Base-by-base conservation (phyloP, 768 basidiomycete genomes). In the Pholiota microspora region DNA sequence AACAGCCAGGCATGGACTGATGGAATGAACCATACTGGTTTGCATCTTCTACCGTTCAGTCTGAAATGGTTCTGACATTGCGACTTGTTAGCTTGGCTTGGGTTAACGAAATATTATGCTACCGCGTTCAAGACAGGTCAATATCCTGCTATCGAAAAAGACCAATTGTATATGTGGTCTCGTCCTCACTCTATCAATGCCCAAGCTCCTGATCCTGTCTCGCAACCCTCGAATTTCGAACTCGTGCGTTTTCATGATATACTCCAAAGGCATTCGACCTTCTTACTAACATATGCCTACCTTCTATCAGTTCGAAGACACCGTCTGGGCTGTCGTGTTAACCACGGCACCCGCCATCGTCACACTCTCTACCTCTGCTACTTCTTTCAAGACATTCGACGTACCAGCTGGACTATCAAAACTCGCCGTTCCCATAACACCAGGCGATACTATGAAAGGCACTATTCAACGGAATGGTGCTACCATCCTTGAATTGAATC, bases 1-100 rank as follows among this genome's bases (percentile, higher is more conserved):
- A 77, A 82, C 64, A 87, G 85, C 48, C 78, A 89, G 59, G 77
- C 77, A 6, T 91, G 89, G 88, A 86, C 86, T 4, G 64, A 86
- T 60, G 86, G 87, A 0, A 82, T 84, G 67, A 68, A 81, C 54
- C 84, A 85, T 60, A 73, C 74, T 34, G 76, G 77, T 74, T 50
- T 58, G 64, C 63, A 36, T 52, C 54, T 48, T 40, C 32, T 16
- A 57, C 32, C 42, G 38, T 25, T 34, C 47, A 18, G 16, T 21
- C 31, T 32, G 53, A 18, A 28, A 59, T 10, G 35, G 56, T 56
- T 15, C 36, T 48, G 12, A 61, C 27, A 28, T 1, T 27, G 7
- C 12, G 38, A 8, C 23, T 31, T 31, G 29, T 23, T 59, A 86
- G 87, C 73, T 18, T 89, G 85, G 84, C 78, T 89, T 35, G 75